Percentiles rank a stretch among this genome's conserved stretches.
Conservation (phyloP, 805 yeast genomes). For the Ogataea zsoltii region DNA sequence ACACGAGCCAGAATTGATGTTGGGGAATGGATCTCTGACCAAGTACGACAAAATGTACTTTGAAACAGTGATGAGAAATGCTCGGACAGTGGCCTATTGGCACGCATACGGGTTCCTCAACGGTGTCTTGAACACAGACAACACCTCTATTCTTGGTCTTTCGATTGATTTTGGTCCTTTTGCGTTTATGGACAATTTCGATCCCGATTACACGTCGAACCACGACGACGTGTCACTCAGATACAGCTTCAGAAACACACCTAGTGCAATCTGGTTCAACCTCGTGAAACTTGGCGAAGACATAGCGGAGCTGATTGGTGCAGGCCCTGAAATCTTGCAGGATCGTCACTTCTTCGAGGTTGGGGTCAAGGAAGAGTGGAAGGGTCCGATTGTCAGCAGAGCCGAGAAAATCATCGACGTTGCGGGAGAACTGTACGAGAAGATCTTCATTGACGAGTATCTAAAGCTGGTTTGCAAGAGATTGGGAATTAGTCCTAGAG, state of each 20-base stretch:
- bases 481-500: conserved; percentile 59
- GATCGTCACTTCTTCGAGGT: conserved; percentile 42
- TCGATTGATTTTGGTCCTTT: conserved; percentile 95
- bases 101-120: conserved; percentile 91
- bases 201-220: conserved; percentile 83
- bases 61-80: conserved; percentile 73
- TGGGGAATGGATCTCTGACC: conserved; percentile 40
- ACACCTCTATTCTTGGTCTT: conserved; percentile 84
- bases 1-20: conserved; percentile 28
- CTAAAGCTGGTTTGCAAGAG: conserved; percentile 58
- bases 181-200: conserved; percentile 82
- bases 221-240: conserved; percentile 75
- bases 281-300: conserved; percentile 81
- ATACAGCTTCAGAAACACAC: conserved; percentile 82
- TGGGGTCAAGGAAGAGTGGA: conserved; percentile 50
- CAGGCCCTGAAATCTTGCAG: conserved; percentile 54
- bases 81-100: conserved; percentile 77
- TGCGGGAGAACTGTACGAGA: conserved; percentile 66
- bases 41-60: conserved; percentile 71
- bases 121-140: conserved; percentile 94
- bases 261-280: conserved; percentile 92
- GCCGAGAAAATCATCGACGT: conserved; percentile 65
- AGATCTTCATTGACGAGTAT: conserved; percentile 59
- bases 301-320: conserved; percentile 78
- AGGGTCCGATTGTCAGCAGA: conserved; percentile 52